Percentiles rank a stretch among this genome's conserved stretches.
phyloP scores from a whole-genome alignment of 345 rosid species.

The Corchorus olitorius region DNA sequence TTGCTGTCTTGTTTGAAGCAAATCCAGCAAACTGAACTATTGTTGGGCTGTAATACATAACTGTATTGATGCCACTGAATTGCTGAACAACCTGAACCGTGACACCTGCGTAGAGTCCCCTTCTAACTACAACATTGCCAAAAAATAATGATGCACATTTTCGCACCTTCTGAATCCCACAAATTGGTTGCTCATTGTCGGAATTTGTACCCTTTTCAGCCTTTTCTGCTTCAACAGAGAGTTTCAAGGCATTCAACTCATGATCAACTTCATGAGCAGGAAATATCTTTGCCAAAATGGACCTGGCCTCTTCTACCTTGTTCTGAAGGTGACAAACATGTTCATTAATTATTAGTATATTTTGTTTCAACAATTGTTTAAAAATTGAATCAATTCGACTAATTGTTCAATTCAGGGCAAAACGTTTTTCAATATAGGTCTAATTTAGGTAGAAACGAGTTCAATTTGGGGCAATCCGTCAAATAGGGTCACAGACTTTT shows the following conservation, averaged over 20 bases:
- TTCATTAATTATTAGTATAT: not conserved
- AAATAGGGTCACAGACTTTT: no score
- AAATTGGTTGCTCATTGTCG: constrained; percentile 37
- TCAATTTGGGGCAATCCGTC: no score
- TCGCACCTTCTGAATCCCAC: constrained; percentile 36
- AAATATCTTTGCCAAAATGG: constrained; percentile 61
- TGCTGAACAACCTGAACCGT: constrained; percentile 91
- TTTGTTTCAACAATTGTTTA: not conserved
- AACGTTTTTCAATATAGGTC: no score
- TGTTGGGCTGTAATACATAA: constrained; percentile 84
- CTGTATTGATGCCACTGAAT: constrained; percentile 85
- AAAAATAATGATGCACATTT: constrained; percentile 52
- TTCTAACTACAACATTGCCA: constrained; percentile 43
- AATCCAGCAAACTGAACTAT: constrained; percentile 86
- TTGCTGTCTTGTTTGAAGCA: constrained; percentile 73
- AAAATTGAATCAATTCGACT: not conserved
- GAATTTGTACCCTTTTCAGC: constrained; percentile 21
- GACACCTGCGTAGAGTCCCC: constrained; percentile 79
- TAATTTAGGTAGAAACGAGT: no score
- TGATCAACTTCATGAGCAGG: constrained; percentile 56
- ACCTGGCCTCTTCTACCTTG: constrained; percentile 56
- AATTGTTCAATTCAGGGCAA: no score
- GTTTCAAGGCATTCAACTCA: constrained; percentile 50
- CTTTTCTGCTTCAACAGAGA: constrained; percentile 59
- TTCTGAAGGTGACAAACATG: constrained; percentile 26